These are phyloP conservation scores for Astraeus odoratus DNA, from an alignment of 768 basidiomycete species.

Conservation along the genomic window DNA sequence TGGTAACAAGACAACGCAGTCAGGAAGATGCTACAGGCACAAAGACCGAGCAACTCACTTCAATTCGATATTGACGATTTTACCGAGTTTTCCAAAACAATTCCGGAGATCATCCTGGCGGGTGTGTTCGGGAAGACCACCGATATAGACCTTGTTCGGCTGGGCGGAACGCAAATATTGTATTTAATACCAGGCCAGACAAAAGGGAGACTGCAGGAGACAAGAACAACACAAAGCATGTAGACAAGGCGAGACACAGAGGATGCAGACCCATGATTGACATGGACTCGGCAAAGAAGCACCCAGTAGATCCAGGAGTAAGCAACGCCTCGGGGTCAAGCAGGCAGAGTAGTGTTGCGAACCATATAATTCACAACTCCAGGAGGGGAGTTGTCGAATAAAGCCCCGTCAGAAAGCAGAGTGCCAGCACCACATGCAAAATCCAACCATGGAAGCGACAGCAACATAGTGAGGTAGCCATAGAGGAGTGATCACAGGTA, in stretches of 20 bases:
- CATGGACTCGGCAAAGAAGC: slow-evolving; percentile 33
- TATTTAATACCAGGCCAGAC: slow-evolving; percentile 56
- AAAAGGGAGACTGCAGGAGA: slow-evolving; percentile 37
- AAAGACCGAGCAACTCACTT: slow-evolving; percentile 51
- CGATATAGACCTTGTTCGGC: slow-evolving; percentile 93
- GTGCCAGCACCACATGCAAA: too few relatives aligned
- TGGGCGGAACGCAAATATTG: slow-evolving; percentile 53
- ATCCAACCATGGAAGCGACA: neutral
- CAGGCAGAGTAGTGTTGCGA: too few relatives aligned
- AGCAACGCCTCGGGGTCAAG: slow-evolving; percentile 10
- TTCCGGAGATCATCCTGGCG: slow-evolving; percentile 78
- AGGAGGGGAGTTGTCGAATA: too few relatives aligned
- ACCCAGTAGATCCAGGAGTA: slow-evolving; percentile 18
- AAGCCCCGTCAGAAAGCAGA: too few relatives aligned
- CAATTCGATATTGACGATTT: slow-evolving; percentile 68
- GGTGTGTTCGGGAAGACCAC: slow-evolving; percentile 82
- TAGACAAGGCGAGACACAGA: slow-evolving; percentile 29
- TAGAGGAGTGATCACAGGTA: slow-evolving; percentile 9
- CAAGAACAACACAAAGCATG: slow-evolving; percentile 39
- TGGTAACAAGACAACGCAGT: slow-evolving; percentile 2
- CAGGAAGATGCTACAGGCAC: slow-evolving; percentile 8
- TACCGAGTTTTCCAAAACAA: slow-evolving; percentile 83
- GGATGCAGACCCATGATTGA: slow-evolving; percentile 27
- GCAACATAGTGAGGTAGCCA: slow-evolving; percentile 12
- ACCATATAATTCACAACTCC: too few relatives aligned